Evolutionary conservation across 768 basidiomycete genomes (phyloP).

Genomic region (Exsudoporus frostii): DNA sequence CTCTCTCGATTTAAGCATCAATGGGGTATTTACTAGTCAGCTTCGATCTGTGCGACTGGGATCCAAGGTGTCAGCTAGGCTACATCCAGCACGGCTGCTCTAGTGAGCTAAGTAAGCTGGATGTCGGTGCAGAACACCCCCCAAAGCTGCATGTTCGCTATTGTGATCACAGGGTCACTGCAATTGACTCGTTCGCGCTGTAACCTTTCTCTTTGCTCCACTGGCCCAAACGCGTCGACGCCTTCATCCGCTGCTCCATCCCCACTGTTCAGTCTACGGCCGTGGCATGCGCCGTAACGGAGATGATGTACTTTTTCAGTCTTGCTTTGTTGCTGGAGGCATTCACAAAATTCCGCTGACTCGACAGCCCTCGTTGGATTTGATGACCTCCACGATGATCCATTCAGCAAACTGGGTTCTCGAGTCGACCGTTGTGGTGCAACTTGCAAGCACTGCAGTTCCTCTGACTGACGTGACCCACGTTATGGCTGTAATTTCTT

Average conservation of each 20-base stretch:
- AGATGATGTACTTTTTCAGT: not conserved
- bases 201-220: not conserved
- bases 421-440: not conserved
- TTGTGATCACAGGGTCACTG: no score
- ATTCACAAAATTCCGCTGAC: not conserved
- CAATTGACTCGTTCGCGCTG: not conserved
- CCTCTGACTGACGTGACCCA: not conserved
- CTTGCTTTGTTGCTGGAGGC: not conserved
- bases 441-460: not conserved
- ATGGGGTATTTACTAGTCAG: no score
- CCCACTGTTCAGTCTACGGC: not conserved
- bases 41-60: not conserved
- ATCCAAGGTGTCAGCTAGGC: no score
- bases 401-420: not conserved
- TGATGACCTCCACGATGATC: not conserved
- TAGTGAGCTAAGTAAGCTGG: not conserved
- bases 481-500: no score
- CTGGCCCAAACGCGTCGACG: not conserved
- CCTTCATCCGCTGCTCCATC: not conserved
- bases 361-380: not conserved
- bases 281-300: no score
- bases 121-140: not conserved
- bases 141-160: no score
- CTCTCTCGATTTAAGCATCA: not conserved
- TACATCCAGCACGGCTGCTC: not conserved